Evolutionary conservation across 2,329 filamentous ascomycete genomes (phyloP).

Genomic region (Penicillium glabrum): DNA sequence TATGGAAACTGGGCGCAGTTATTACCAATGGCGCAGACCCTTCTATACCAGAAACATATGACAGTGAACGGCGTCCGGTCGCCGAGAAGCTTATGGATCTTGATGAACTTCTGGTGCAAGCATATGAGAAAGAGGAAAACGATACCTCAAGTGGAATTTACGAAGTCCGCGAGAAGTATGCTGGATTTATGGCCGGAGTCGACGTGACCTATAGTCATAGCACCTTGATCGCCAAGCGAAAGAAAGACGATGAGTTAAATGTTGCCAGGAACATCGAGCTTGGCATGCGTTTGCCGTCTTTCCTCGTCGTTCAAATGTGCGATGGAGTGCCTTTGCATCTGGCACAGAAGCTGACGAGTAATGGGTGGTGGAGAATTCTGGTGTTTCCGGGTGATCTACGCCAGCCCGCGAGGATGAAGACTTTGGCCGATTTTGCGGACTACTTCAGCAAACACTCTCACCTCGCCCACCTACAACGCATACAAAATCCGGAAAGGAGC

Average conservation of each 20-base stretch:
- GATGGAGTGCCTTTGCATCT: too few species aligned
- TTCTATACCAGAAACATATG: conserved; percentile 50
- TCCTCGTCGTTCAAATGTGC: too few species aligned
- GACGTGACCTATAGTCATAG: conserved; percentile 7
- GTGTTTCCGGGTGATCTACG: conserved; percentile 11
- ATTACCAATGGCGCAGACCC: conserved; percentile 40
- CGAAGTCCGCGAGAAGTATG: conserved; percentile 8
- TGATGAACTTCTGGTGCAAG: conserved; percentile 6
- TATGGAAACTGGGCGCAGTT: conserved; percentile 56
- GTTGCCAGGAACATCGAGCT: too few species aligned
- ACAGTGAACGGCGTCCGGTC: conserved; percentile 48
- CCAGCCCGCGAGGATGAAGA: background rate
- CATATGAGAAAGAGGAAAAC: conserved; percentile 1
- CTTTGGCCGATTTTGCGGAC: conserved; percentile 2
- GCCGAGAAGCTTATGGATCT: conserved; percentile 28
- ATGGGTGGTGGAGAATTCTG: too few species aligned
- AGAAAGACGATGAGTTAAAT: too few species aligned
- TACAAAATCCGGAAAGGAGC: too few species aligned
- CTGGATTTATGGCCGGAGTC: conserved; percentile 15
- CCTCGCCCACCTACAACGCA: background rate
- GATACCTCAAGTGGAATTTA: background rate
- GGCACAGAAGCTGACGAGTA: too few species aligned
- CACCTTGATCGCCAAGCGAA: background rate
- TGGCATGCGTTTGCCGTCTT: too few species aligned
- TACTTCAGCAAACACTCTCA: conserved; percentile 1